Evolutionary conservation across 441 rosid species (phyloP), one percentile per base, ranked within the genome.

Genomic region (Manihot esculenta): DNA sequence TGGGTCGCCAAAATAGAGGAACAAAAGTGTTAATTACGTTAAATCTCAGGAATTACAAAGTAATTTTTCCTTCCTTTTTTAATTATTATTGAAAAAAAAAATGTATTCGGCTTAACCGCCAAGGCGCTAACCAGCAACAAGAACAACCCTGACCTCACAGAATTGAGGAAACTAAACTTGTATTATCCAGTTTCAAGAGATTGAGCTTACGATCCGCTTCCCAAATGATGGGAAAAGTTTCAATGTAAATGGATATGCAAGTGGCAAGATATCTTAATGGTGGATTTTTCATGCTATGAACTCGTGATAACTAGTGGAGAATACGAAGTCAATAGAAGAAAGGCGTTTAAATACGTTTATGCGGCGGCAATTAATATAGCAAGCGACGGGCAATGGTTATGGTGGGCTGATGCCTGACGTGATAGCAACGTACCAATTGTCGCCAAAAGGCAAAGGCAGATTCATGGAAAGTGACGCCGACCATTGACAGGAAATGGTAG

Each of bases 401-500:
- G 26, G 50, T 58, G 3, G 10, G 20, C 6, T 33, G 38, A 33
- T 33, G 38, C 38, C 2, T 17, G 59, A 61, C 49, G 50, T 1
- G 41, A 60, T 33, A 50, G 38, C 59, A 70, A 1, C 0, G 10
- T 11, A 21, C 55, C 41, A 66, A 13, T 21, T 38, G 49, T 35
- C 35, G 44, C 24, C n/a, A 10, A 24, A 27, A 4, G 4, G 12
- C 8, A 15, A 57, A 23, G 30, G 54, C 72, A 68, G 10, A 4
- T 47, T 48, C 49, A 48, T 20, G 21, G 44, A 59, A 57, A 49
- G 63, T 33, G 69, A 35, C 26, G 33, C 70, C 51, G 51, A 57
- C 76, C 76, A 33, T 20, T 35, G 24, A 33, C 21, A 47, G 33
- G 44, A 10, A 10, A 59, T 3, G 69, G 55, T 24, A 50, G 68